Percentiles rank a stretch among this genome's conserved stretches.
Evolutionary conservation across 805 yeast genomes (phyloP).

Genomic region (Yarrowia deformans): DNA sequence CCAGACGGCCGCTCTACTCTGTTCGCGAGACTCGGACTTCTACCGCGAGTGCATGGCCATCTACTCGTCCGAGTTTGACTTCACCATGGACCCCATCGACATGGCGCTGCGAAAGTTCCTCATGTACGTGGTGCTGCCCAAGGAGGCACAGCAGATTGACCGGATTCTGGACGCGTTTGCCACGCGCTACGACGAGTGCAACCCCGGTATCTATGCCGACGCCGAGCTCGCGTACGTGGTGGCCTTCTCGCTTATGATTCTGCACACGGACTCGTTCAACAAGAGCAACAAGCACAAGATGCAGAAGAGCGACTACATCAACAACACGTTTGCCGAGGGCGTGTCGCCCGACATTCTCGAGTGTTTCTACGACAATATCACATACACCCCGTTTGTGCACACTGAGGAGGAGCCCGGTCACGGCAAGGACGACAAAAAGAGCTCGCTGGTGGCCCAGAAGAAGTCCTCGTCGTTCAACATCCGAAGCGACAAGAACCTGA

Average conservation of each 20-base stretch:
- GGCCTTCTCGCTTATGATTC: slow-evolving; percentile 68
- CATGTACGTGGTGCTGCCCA: slow-evolving; percentile 66
- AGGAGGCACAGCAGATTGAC: slow-evolving; percentile 79
- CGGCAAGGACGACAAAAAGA: slow-evolving; percentile 17
- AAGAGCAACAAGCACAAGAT: slow-evolving; percentile 70
- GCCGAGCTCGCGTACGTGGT: slow-evolving; percentile 67
- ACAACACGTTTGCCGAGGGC: slow-evolving; percentile 53
- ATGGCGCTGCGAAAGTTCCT: slow-evolving; percentile 67
- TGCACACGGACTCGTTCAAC: slow-evolving; percentile 79
- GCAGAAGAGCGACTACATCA: slow-evolving; percentile 67
- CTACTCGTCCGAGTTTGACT: slow-evolving; percentile 55
- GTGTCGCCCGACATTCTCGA: slow-evolving; percentile 52
- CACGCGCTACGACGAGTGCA: slow-evolving; percentile 57
- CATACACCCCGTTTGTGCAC: slow-evolving; percentile 63
- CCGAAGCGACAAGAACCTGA: slow-evolving; percentile 44
- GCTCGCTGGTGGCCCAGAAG: slow-evolving; percentile 22
- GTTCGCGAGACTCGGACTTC: slow-evolving; percentile 49
- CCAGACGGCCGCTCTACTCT: slow-evolving; percentile 48
- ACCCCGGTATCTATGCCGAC: slow-evolving; percentile 52
- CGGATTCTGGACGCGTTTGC: slow-evolving; percentile 67
- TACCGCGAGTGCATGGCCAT: slow-evolving; percentile 47
- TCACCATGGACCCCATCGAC: slow-evolving; percentile 66
- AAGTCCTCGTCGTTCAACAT: slow-evolving; percentile 42
- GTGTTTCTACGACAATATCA: slow-evolving; percentile 73
- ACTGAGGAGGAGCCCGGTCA: slow-evolving; percentile 50